Base-by-base conservation (phyloP, 148 eudicot genomes). In the Nyssa sinensis region DNA sequence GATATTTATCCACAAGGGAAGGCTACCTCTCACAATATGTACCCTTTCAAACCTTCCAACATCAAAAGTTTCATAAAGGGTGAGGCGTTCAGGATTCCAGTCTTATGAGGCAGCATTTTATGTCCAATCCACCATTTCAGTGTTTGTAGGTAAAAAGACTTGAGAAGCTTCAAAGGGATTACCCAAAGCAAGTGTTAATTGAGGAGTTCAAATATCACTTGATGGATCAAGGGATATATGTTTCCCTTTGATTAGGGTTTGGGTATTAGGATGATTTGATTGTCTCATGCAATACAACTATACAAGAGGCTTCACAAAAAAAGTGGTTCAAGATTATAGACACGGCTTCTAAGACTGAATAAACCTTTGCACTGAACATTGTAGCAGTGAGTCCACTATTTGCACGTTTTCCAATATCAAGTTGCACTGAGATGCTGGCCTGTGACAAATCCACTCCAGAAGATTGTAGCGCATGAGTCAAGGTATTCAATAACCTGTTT, bases 401-500 rank as follows among this genome's bases (percentile, higher is more conserved):
- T 76, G 69, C 74, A 73, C 66, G 85, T 74, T 87, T 89, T 66
- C 87, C 83, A 68, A 93, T 69, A 78, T 96, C 98, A 75, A 96
- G 91, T 72, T 93, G 87, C 53, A 96, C 98, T 10, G 93, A 85
- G 82, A 96, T 89, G 75, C 79, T 89, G 79, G 98, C 83, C 51
- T 89, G 94, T 19, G 94, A 75, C 82, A 96, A 74, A 84, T 96
- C 98, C 75, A 96, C 97, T 19, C 98, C 99, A 17, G 93, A 93
- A n/a, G 90, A 81, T 73, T 86, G 90, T 71, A 96, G 84, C 39
- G 91, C 90, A 69, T 74, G 84, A 41, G 89, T 88, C 69, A 96
- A 82, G 53, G 74, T 86, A 81, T 85, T 86, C 83, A 89, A 66
- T 41, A 96, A 67, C 85, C 99, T 96, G 94, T 69, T 60, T 27